Base-by-base conservation (phyloP, 2,329 filamentous ascomycete species). In the Gaeumannomyces sp. region DNA sequence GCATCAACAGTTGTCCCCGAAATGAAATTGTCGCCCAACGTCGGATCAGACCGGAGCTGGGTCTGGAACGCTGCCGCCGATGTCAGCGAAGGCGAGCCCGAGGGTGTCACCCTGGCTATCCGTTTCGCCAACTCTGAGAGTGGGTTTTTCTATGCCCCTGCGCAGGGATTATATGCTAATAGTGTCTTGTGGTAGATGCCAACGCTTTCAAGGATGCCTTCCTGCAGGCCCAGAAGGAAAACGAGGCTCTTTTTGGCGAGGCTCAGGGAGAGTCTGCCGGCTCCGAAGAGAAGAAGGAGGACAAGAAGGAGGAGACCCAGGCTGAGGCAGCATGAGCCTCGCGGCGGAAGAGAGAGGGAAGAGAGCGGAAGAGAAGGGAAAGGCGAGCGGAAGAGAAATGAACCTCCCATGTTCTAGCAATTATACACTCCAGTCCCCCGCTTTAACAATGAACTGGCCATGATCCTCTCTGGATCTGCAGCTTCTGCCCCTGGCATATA, bases 11-110 rank as follows among this genome's bases (percentile, higher is more conserved):
- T 99, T 75, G 92, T 96, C 67, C 94, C 94, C 68, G 94, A 97
- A 80, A 98, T 99, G 94, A 97, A 97, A 84, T 89, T 99, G 69
- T 94, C 91, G 68, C 93, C 95, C 80, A 99, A 99, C 78, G 93
- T 98, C 71, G 95, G 95, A 74, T 96, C 92, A 74, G 95, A 99
- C 83, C 91, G 95, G 78, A 96, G 91, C 82, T 99, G 95, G 95
- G 95, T 99, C 71, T 99, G 95, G 95, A 98, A 97, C 75, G 94
- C 93, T 67, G 90, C 93, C 66, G 95, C 95, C 70, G 95, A 99
- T 84, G 94, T 98, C 72, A 97, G 92, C 75, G 95, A 99, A 85
- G 95, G 95, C 68, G 94, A 97, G 83, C 91, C 95, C 69, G 95
- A 99, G 85, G 92, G 93, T 65, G 89, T 93, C 74, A 99, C 95